Base-by-base conservation (phyloP, 305 asterid genomes). In the Caryopteris hybrid region DNA sequence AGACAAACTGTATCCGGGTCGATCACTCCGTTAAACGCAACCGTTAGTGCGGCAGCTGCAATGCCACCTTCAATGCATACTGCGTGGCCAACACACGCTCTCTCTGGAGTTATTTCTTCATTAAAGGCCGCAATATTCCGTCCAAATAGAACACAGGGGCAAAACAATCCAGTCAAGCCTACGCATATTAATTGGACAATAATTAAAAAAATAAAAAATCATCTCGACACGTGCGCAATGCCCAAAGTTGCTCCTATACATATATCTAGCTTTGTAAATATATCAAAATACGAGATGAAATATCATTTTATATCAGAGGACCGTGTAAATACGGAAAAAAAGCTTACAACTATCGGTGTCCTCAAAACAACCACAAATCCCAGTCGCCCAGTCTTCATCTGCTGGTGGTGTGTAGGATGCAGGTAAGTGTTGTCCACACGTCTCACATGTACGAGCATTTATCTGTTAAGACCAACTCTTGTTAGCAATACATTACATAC, bases 21-120 rank as follows among this genome's bases (percentile, higher is more conserved):
- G 5, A 91, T 74, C 2, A 55, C 21, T 51, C 97, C 95, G 43
- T 80, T 72, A 41, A 74, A 74, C 0, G 91, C 80, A 9, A 89
- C 89, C 1, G 89, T 85, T 3, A 76, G 23, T 5, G 84, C 85
- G 5, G 96, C 97, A 6, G 81, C 81, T 0, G 85, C 55, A 21
- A 91, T 77, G 54, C 97, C 93, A 0, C 97, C 97, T 72, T 91
- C 97, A 2, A 91, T 67, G 59, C 90, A 87, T 41, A 85, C 52
- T 0, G 71, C 78, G 10, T 89, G 97, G 16, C 92, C 78, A 46
- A 83, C 17, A 21, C 97, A 89, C 13, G 95, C 95, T 43, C 81
- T 63, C 1, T 76, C 71, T 5, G 80, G 66, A 2, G 86, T 60
- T 2, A 85, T 73, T 3, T 87, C 96, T 0, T 80, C 84, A 11